Evolutionary conservation across 371 early-diverging fungal species (phyloP).

Genomic region (Polyrhizophydium stewartii): DNA sequence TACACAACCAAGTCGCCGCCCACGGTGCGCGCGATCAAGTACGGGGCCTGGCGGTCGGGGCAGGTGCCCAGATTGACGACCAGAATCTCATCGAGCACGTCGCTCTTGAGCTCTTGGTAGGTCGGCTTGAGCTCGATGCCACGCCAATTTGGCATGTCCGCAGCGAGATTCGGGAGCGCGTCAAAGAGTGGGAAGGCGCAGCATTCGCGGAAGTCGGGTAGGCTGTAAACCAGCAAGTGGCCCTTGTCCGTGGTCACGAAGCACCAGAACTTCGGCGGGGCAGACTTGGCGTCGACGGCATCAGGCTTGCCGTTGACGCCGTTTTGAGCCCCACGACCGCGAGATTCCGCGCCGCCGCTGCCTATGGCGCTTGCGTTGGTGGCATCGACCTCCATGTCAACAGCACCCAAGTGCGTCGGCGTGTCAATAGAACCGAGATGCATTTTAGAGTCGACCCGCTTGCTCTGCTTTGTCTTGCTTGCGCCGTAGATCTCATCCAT

Average conservation of each 20-base stretch:
- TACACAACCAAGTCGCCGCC: background rate
- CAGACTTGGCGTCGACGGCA: too few relatives aligned
- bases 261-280: background rate
- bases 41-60: slow-evolving; percentile 51
- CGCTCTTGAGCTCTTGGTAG: background rate
- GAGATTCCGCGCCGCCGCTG: too few relatives aligned
- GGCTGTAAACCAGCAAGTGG: slow-evolving; percentile 50
- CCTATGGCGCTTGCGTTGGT: too few relatives aligned
- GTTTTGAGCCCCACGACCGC: too few relatives aligned
- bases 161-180: slow-evolving; percentile 30
- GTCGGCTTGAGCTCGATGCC: background rate
- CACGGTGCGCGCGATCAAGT: slow-evolving; percentile 56
- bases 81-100: slow-evolving; percentile 62
- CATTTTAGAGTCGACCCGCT: too few relatives aligned
- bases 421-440: too few relatives aligned
- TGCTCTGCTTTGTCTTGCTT: too few relatives aligned
- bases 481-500: slow-evolving; percentile 5
- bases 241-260: slow-evolving; percentile 4
- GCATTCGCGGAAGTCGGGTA: slow-evolving; percentile 68
- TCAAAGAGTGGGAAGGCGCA: slow-evolving; percentile 66
- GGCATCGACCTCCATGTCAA: too few relatives aligned
- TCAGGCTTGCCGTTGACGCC: too few relatives aligned
- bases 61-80: slow-evolving; percentile 60
- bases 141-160: background rate
- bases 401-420: too few relatives aligned